Base-by-base conservation (phyloP, 2,329 filamentous ascomycete species). In the Fusarium buxicola region DNA sequence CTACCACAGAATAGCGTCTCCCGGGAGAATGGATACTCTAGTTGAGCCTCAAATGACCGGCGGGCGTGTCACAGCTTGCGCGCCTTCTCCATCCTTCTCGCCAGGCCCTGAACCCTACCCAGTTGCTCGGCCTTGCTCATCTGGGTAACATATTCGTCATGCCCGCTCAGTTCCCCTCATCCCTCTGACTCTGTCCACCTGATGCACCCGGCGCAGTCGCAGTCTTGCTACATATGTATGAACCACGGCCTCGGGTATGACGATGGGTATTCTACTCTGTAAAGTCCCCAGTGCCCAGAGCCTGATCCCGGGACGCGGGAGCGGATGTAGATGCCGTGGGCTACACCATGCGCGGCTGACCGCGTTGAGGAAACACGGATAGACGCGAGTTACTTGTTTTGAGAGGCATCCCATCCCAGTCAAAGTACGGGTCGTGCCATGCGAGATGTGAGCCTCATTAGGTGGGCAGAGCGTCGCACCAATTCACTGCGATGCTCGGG, bases 271-370 rank as follows among this genome's bases (percentile, higher is more conserved):
- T 24, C 13, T 41, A n/a, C 28, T 41, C 16, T 48, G 34, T 43
- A 39, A 43, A 36, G 39, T 41, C 28, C 43, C 43, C 35, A 30
- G 30, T 13, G 24, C 57, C 16, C 12, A 25, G 30, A 31, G 50
- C 45, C 46, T 66, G 54, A 44, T 47, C 41, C 56, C 36, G 31
- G 56, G 25, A 36, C 41, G 53, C 46, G 58, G 52, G 36, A 11
- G 43, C 63, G 62, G 62, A 38, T 60, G 25, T 47, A 46, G 50
- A 55, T 63, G 55, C 60, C 55, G 57, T 57, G 31, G 48, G 47
- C 46, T 56, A 58, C 47, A 54, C 58, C 58, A 68, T 68, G 62
- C 59, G 47, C 66, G 55, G 66, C 56, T 69, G 64, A 64, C 55
- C 54, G 40, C 49, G 55, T 50, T 61, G 40, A 60, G 44, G 21